Base-by-base conservation (phyloP, 768 basidiomycete genomes). In the Thelephora ganbajun region DNA sequence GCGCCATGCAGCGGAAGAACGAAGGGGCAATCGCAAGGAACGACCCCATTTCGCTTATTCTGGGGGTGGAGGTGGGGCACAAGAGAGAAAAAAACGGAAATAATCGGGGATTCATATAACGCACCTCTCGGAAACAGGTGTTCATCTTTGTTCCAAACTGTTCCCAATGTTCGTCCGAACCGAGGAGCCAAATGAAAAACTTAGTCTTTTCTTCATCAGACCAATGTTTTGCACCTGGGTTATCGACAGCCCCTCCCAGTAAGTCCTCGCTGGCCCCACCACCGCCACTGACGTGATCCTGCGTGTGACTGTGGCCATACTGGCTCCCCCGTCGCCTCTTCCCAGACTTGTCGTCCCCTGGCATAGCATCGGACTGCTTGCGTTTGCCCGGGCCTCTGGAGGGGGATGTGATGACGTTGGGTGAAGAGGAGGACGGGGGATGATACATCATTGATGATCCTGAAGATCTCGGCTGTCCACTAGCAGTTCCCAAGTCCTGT, bases 121-220 rank as follows among this genome's bases (percentile, higher is more conserved):
- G 11, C 43, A 83, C 84, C 69, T 88, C 84, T 53, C 84, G 74
- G 54, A 88, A 71, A 61, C 85, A 84, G 14, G 81, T 85, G 56
- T 88, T 88, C 65, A 86, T 88, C 6, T 83, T 81, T 3, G 82
- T 80, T 23, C 81, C 74, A 44, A 88, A 76, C 18, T 80, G 66
- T 53, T 79, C 82, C 79, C 84, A 88, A 50, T 85, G 81, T 16
- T 84, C 81, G 55, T 87, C 83, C 55, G 80, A 74, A 14, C 71
- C 71, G 77, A 88, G 82, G 43, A 88, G 73, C 83, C 84, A 88
- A 39, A 65, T 73, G 61, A 88, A 88, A 42, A 88, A 66, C 51
- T 73, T 77, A 12, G 81, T 72, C 63, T 87, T 88, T 58, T 88
- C 84, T 7, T 85, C 83, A 59, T 86, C 85, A 0, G 83, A 83